Conservation (phyloP, 1,284 basidiomycete genomes). For the Leccinum proliferum region DNA sequence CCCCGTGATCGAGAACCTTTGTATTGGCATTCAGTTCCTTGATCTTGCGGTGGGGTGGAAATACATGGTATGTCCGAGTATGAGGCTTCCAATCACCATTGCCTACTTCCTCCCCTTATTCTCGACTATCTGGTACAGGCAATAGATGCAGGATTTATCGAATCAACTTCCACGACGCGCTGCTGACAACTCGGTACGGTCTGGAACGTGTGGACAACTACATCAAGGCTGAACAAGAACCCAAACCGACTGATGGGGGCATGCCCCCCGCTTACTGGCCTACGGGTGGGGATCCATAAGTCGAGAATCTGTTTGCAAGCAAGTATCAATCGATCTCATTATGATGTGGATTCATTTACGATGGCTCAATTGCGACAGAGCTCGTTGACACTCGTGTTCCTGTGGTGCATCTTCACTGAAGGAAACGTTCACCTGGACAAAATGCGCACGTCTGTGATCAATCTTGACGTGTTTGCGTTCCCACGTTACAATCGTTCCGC, state of each 20-base stretch:
- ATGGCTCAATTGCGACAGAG: constrained; percentile 30
- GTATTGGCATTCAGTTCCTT: constrained; percentile 47
- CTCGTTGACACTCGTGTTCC: constrained; percentile 44
- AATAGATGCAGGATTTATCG: background rate
- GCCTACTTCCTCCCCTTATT: background rate
- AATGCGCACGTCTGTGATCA: constrained; percentile 29
- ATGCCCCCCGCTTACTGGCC: background rate
- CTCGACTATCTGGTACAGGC: background rate
- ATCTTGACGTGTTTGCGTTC: constrained; percentile 6
- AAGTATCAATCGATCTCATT: background rate
- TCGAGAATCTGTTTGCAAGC: constrained; percentile 4
- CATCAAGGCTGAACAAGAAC: background rate
- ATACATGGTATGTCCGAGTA: constrained; percentile 39
- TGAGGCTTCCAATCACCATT: background rate
- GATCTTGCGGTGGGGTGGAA: constrained; percentile 55
- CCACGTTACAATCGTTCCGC: constrained; percentile 2
- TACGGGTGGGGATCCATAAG: background rate
- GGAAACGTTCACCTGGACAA: constrained; percentile 54
- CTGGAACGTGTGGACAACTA: background rate
- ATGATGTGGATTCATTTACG: background rate
- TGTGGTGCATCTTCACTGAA: constrained; percentile 53
- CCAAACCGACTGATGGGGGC: background rate
- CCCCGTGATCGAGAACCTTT: background rate
- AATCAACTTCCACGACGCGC: too few species aligned
- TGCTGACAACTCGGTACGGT: background rate